phyloP scores from a whole-genome alignment of 441 rosid species.

The Gossypium schwendimanii region DNA sequence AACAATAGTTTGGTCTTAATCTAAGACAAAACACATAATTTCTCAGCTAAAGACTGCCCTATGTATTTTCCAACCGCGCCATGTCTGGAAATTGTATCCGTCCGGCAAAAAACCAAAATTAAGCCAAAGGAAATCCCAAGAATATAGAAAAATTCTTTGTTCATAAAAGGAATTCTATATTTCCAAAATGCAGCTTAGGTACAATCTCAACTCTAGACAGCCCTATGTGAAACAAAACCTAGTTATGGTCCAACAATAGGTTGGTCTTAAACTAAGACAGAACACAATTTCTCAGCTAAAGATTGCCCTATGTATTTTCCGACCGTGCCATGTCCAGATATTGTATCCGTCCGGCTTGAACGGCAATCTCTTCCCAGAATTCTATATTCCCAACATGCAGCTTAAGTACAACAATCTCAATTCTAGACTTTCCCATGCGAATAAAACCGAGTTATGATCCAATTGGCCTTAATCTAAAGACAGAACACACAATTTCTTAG shows the following conservation, averaged over 20 bases:
- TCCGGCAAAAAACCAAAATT: slow-evolving; percentile 31
- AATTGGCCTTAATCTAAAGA: slow-evolving; percentile 2
- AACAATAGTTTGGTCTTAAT: background rate
- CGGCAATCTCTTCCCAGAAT: slow-evolving; percentile 49
- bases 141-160: background rate
- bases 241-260: too few species aligned
- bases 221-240: too few species aligned
- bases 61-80: too few species aligned
- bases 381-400: background rate
- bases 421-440: background rate
- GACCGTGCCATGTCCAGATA: slow-evolving; percentile 87
- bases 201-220: too few species aligned
- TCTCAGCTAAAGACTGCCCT: background rate
- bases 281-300: too few species aligned
- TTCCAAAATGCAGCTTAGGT: background rate
- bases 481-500: background rate
- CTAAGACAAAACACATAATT: background rate
- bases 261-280: too few species aligned
- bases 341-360: slow-evolving; percentile 84
- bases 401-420: background rate
- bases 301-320: slow-evolving; percentile 48
- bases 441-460: background rate
- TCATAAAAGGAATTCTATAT: background rate
- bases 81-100: too few species aligned
- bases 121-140: background rate